These are phyloP conservation scores for Collybia sordida DNA, from an alignment of 768 basidiomycete species.

Conservation along the genomic window DNA sequence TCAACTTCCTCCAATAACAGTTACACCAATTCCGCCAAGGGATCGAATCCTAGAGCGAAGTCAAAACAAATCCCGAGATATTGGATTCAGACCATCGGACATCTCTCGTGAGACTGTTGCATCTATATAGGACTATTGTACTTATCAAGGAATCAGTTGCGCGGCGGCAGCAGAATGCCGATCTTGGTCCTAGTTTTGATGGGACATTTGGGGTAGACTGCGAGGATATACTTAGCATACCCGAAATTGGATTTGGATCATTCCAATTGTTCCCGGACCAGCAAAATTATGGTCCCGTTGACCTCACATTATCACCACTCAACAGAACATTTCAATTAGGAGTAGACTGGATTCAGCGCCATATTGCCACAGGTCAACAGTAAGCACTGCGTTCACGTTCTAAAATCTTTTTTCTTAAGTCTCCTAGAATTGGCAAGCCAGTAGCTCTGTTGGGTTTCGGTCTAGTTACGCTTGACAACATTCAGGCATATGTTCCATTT, in stretches of 20 bases:
- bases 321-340: constrained; percentile 54
- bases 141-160: constrained; percentile 4
- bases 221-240: constrained; percentile 60
- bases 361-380: constrained; percentile 43
- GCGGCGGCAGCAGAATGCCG: constrained; percentile 47
- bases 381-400: constrained; percentile 23
- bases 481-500: constrained; percentile 60
- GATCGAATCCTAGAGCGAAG: constrained; percentile 41
- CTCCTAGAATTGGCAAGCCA: constrained; percentile 55
- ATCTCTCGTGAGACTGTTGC: constrained; percentile 41
- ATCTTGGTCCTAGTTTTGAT: constrained; percentile 53
- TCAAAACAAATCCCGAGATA: constrained; percentile 38
- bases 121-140: not conserved
- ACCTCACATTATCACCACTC: constrained; percentile 49
- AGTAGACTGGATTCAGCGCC: constrained; percentile 51
- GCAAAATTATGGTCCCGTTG: constrained; percentile 43
- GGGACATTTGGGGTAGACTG: constrained; percentile 67
- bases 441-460: constrained; percentile 55
- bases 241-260: constrained; percentile 54
- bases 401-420: constrained; percentile 1
- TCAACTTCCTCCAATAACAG: constrained; percentile 39
- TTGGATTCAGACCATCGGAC: constrained; percentile 33
- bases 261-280: constrained; percentile 74
- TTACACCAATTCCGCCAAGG: constrained; percentile 31
- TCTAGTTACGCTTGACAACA: constrained; percentile 57